Conservation (phyloP, 805 yeast genomes). For the Dipodascus geniculatus region DNA sequence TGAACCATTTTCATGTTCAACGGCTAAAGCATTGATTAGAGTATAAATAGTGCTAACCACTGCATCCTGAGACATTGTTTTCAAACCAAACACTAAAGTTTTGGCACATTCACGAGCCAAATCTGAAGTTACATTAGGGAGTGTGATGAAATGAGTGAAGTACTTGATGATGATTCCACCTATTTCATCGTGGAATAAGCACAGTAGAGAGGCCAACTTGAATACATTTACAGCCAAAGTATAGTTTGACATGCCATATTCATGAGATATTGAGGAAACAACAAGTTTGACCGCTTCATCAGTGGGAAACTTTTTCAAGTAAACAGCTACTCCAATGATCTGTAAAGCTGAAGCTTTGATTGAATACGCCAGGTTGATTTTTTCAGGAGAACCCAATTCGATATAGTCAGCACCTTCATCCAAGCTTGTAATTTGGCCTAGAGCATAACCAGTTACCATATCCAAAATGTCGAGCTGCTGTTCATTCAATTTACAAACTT, state of each 20-base stretch:
- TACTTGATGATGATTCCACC: slow-evolving; percentile 24
- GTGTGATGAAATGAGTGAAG: slow-evolving; percentile 33
- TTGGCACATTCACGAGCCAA: slow-evolving; percentile 43
- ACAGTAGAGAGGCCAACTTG: slow-evolving; percentile 45
- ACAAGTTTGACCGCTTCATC: slow-evolving; percentile 35
- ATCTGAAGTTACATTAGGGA: slow-evolving; percentile 36
- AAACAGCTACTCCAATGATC: slow-evolving; percentile 46
- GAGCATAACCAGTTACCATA: slow-evolving; percentile 17
- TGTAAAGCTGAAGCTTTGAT: slow-evolving; percentile 49
- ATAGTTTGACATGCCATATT: slow-evolving; percentile 41
- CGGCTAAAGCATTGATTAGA: slow-evolving; percentile 59
- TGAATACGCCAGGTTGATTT: slow-evolving; percentile 38
- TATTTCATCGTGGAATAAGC: slow-evolving; percentile 21
- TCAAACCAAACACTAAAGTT: slow-evolving; percentile 54
- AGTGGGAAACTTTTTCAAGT: slow-evolving; percentile 34
- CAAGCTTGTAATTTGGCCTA: slow-evolving; percentile 33
- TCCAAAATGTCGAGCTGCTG: slow-evolving; percentile 9
- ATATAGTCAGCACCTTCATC: slow-evolving; percentile 49
- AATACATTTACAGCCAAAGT: slow-evolving; percentile 40
- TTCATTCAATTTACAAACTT: slow-evolving; percentile 4
- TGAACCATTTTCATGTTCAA: slow-evolving; percentile 31
- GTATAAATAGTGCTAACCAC: slow-evolving; percentile 78
- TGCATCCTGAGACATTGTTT: slow-evolving; percentile 64
- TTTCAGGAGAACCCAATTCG: slow-evolving; percentile 37
- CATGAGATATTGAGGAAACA: slow-evolving; percentile 39